These are phyloP conservation scores for Capsicum rhomboideum DNA, from an alignment of 257 asterid genomes.

Conservation along the genomic window DNA sequence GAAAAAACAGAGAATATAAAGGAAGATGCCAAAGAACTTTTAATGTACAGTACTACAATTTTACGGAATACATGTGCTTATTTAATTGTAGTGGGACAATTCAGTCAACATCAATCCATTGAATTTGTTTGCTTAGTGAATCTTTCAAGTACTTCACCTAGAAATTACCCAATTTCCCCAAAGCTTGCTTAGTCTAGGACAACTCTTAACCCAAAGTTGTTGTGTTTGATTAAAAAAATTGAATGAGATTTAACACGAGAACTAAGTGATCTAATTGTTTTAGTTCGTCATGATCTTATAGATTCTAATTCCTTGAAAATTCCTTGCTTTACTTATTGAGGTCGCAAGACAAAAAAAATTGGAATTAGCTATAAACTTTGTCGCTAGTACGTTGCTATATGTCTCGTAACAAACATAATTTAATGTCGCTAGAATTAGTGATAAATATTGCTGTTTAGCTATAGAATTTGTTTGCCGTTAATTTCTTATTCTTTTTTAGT, in stretches of 20 bases:
- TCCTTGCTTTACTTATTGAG: not conserved
- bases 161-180: not conserved
- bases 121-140: not conserved
- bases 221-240: not conserved
- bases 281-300: not conserved
- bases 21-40: not conserved
- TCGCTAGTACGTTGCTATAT: not conserved
- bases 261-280: not conserved
- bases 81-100: not conserved
- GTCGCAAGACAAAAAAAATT: not conserved
- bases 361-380: not conserved
- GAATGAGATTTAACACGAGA: not conserved
- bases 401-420: no score
- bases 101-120: not conserved
- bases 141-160: not conserved
- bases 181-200: not conserved
- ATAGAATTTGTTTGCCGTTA: not conserved
- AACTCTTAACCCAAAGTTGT: not conserved
- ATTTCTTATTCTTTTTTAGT: not conserved
- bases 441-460: not conserved
- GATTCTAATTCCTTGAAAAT: not conserved
- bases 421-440: not conserved
- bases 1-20: not conserved
- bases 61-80: not conserved
- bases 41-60: not conserved